phyloP scores from a whole-genome alignment of 2,329 filamentous ascomycete genomes.

The Penicillium sp. region DNA sequence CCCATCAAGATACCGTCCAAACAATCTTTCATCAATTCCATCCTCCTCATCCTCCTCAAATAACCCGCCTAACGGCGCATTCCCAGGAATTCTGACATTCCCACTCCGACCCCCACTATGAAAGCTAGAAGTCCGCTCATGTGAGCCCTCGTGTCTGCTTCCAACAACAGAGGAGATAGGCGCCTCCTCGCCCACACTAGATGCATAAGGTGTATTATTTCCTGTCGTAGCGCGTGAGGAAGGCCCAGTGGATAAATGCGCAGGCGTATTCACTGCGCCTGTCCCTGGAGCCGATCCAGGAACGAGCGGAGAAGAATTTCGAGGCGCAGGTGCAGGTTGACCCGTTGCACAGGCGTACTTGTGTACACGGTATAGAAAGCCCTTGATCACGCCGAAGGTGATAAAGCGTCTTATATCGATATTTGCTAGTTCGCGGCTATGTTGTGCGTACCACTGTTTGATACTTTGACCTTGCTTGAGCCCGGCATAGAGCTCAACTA shows the following conservation, averaged over 20 bases:
- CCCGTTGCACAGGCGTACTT: constrained; percentile 71
- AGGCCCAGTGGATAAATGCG: constrained; percentile 17
- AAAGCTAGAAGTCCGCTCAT: constrained; percentile 27
- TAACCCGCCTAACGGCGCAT: constrained; percentile 10
- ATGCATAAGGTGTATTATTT: constrained; percentile 31
- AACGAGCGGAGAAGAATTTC: constrained; percentile 18
- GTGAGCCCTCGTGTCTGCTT: constrained; percentile 12
- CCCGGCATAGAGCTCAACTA: constrained; percentile 83
- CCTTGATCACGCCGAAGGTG: constrained; percentile 95
- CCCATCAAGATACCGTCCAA: constrained; percentile 48
- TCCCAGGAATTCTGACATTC: constrained; percentile 5
- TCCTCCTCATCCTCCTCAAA: constrained; percentile 37
- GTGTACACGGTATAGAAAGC: constrained; percentile 87
- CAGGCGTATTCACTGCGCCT: constrained; percentile 1
- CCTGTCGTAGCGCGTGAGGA: constrained; percentile 34
- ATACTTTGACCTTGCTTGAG: constrained; percentile 81
- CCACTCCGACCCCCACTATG: constrained; percentile 27
- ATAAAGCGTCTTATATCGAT: constrained; percentile 90
- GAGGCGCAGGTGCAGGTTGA: constrained; percentile 28
- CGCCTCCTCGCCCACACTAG: constrained; percentile 23
- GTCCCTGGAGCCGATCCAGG: neutral
- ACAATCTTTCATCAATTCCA: constrained; percentile 35
- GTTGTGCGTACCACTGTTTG: constrained; percentile 79
- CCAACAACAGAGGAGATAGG: constrained; percentile 13
- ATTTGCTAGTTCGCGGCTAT: constrained; percentile 69